Conservation (phyloP, 2,329 filamentous ascomycete genomes). For the Neopestalotiopsis clavispora region DNA sequence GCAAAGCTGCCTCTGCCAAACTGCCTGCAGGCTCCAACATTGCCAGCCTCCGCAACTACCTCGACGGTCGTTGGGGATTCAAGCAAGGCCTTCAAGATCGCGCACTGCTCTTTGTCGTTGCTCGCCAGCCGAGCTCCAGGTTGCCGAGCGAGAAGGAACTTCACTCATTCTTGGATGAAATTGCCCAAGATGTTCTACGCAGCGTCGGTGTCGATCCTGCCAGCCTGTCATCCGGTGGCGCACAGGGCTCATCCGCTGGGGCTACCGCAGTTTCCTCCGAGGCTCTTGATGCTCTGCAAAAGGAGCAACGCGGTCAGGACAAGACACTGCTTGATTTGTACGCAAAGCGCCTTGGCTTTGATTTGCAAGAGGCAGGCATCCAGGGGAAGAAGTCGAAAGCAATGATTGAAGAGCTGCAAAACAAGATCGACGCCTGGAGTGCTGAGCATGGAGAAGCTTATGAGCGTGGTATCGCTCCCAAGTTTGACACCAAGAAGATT, state of each 20-base stretch:
- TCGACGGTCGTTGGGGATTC: constrained; percentile 16
- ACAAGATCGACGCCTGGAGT: constrained; percentile 25
- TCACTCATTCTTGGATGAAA: constrained; percentile 14
- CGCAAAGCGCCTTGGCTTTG: constrained; percentile 14
- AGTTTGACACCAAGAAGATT: constrained; percentile 33
- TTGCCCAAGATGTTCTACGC: constrained; percentile 10
- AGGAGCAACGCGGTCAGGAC: constrained; percentile 11
- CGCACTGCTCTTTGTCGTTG: background rate
- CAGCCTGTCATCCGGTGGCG: constrained; percentile 1
- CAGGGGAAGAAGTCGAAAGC: constrained; percentile 14
- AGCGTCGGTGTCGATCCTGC: constrained; percentile 12
- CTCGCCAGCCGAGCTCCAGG: constrained; percentile 8
- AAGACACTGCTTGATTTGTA: constrained; percentile 16
- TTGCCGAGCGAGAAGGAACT: constrained; percentile 15
- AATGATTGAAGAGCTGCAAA: constrained; percentile 23
- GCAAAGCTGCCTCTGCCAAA: constrained; percentile 24
- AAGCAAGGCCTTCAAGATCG: constrained; percentile 18
- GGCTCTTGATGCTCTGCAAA: constrained; percentile 15
- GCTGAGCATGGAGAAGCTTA: constrained; percentile 37
- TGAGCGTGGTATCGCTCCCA: constrained; percentile 32
- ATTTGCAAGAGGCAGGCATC: background rate
- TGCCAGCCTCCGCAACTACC: constrained; percentile 12
- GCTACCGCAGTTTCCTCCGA: constrained; percentile 9
- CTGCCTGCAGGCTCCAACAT: constrained; percentile 15
- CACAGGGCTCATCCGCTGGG: background rate